These are phyloP conservation scores for Amanita rubescens DNA, from an alignment of 768 basidiomycete species.

Conservation along the genomic window DNA sequence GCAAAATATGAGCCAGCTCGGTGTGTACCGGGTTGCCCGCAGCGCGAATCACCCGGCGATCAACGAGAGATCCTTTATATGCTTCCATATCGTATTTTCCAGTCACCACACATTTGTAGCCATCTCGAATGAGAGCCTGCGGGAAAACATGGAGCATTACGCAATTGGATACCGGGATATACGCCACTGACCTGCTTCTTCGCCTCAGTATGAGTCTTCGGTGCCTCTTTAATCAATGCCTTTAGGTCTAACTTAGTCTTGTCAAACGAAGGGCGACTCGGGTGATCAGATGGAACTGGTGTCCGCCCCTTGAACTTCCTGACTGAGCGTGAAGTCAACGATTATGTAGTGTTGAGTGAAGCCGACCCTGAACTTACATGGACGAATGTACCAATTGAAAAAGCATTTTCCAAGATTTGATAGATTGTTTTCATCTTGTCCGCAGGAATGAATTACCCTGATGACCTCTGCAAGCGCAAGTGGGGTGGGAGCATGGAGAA, in stretches of 20 bases:
- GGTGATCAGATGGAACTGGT: background rate
- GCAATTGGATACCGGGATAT: background rate
- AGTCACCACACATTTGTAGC: slow-evolving; percentile 7
- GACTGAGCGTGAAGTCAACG: slow-evolving; percentile 2
- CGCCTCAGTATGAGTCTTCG: slow-evolving; percentile 1
- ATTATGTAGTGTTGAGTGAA: background rate
- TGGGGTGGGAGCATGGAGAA: slow-evolving; percentile 7
- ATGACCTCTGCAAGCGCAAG: background rate
- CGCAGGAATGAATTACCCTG: slow-evolving; percentile 4
- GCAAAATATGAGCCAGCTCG: slow-evolving; percentile 9
- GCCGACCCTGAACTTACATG: background rate
- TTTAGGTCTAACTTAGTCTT: background rate
- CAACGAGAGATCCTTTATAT: background rate
- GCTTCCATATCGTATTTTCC: slow-evolving; percentile 7
- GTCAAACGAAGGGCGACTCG: background rate
- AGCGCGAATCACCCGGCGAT: background rate
- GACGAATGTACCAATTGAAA: slow-evolving; percentile 4
- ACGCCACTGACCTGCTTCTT: slow-evolving; percentile 1
- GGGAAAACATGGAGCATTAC: background rate
- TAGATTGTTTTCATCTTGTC: background rate
- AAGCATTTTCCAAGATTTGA: background rate
- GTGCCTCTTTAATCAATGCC: background rate
- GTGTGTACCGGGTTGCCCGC: slow-evolving; percentile 3
- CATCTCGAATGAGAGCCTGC: slow-evolving; percentile 10
- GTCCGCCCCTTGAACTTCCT: slow-evolving; percentile 3